Evolutionary conservation across 2,329 filamentous ascomycete genomes (phyloP), one percentile per base, ranked within the genome.

Genomic region (Nigrospora osmanthi): DNA sequence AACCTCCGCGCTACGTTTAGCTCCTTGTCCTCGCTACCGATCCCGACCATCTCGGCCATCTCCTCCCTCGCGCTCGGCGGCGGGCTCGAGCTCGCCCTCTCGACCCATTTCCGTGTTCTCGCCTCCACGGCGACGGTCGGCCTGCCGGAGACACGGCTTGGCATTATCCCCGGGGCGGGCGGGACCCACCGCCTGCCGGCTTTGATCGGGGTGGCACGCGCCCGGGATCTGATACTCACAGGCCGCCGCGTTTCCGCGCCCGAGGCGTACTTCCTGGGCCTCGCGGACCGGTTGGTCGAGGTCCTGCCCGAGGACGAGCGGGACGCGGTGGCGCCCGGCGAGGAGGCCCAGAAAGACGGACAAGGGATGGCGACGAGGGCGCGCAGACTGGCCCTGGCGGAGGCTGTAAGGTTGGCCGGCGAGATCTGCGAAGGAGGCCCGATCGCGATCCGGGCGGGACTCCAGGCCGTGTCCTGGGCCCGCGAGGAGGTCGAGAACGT

Each of bases 161-260:
- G 86, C 45, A 98, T 98, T 61, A 86, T 98, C 52, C 93, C 93
- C 3, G 93, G 93, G 47, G 93, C 91, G 2, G 93, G 93, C 37
- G 93, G 91, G 48, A 97, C 91, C 1, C 88, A 89, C 65, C 83
- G 93, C 11, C 80, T 98, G 1, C 89, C 89, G 2, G 78, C 76
- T 10, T 67, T 98, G 16, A 84, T 98, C 52, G 93, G 93, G 6
- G 69, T 85, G 19, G 73, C 76, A 23, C 81, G 89, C 45, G 93
- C 93, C n/a, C 77, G 90, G 42, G 91, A 98, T 64, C 70, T 97
- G 56, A 85, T 97, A 42, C 72, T 97, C 10, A 97, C 91, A 0
- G 93, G 93, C 3, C 80, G 93, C n/a, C 76, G 89, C 37, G 86
- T 98, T 12, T 75, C 76, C 10, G 91, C 81, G 0, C 71, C 86